Conservation (phyloP, 345 rosid genomes). For the Eutrema heterophyllum region DNA sequence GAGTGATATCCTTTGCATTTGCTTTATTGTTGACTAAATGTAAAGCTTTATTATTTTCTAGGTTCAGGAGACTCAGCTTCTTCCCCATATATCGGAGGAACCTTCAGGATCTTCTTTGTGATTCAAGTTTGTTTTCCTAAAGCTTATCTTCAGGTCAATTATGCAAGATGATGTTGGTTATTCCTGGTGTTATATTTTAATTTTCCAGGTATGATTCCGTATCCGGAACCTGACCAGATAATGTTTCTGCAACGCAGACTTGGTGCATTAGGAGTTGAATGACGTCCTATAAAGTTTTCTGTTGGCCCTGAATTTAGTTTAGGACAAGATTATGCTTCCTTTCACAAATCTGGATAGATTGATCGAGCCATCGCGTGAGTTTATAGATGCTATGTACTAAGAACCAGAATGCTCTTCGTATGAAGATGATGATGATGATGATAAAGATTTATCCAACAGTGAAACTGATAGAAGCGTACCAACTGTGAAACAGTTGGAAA, state of each 20-base stretch:
- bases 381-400: slow-evolving; percentile 83
- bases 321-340: slow-evolving; percentile 81
- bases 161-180: slow-evolving; percentile 13
- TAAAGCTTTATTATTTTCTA: slow-evolving; percentile 19
- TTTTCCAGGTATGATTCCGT: slow-evolving; percentile 82
- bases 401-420: slow-evolving; percentile 84
- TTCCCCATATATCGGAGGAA: slow-evolving; percentile 70
- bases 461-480: slow-evolving; percentile 44
- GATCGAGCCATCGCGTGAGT: slow-evolving; percentile 83
- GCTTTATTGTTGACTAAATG: not conserved
- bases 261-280: slow-evolving; percentile 87
- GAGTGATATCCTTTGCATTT: slow-evolving; percentile 5
- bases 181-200: slow-evolving; percentile 18
- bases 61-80: slow-evolving; percentile 86
- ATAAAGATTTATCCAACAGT: slow-evolving; percentile 40
- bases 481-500: slow-evolving; percentile 30
- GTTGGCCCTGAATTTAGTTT: slow-evolving; percentile 82
- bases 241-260: slow-evolving; percentile 87
- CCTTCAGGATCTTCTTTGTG: slow-evolving; percentile 94
- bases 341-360: slow-evolving; percentile 81
- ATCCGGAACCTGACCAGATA: slow-evolving; percentile 93
- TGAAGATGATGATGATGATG: slow-evolving; percentile 48
- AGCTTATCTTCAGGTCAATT: slow-evolving; percentile 26
- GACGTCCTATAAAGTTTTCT: slow-evolving; percentile 71
- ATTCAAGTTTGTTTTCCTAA: slow-evolving; percentile 58